Evolutionary conservation across 2,329 filamentous ascomycete species (phyloP).

Genomic region (Colletotrichum sp.): DNA sequence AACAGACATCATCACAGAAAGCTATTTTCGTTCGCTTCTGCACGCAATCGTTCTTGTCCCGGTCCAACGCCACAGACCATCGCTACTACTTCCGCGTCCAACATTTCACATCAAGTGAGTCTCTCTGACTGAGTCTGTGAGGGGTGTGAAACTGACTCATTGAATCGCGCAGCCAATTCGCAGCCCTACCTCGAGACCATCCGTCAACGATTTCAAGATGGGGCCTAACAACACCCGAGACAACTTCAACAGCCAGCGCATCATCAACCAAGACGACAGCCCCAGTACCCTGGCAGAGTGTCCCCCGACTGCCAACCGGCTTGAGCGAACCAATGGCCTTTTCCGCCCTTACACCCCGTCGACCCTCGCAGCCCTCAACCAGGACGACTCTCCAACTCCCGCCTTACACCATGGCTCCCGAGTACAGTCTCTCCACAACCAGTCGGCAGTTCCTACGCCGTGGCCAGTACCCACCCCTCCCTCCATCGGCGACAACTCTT

Average conservation of each 20-base stretch:
- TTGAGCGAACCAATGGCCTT: background rate
- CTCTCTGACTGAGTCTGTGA: background rate
- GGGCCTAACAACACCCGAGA: background rate
- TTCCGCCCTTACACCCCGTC: background rate
- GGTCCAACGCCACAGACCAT: background rate
- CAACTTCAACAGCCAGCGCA: background rate
- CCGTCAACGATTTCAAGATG: background rate
- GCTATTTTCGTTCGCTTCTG: background rate
- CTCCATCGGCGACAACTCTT: background rate
- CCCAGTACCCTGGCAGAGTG: background rate
- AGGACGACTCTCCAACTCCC: background rate
- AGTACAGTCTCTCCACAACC: background rate
- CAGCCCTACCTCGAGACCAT: background rate
- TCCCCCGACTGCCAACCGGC: background rate
- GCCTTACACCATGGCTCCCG: background rate
- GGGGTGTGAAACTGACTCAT: background rate
- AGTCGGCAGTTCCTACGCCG: background rate
- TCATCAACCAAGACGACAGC: background rate
- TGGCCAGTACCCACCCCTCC: background rate
- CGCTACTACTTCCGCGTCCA: background rate
- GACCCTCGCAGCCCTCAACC: background rate
- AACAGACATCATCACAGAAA: background rate
- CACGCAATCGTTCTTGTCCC: background rate
- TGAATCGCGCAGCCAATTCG: background rate
- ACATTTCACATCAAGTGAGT: background rate